Percentiles rank a stretch among this genome's conserved stretches.
Evolutionary conservation across 1,284 basidiomycete genomes (phyloP).

Genomic region (Spongispora temasekensis): DNA sequence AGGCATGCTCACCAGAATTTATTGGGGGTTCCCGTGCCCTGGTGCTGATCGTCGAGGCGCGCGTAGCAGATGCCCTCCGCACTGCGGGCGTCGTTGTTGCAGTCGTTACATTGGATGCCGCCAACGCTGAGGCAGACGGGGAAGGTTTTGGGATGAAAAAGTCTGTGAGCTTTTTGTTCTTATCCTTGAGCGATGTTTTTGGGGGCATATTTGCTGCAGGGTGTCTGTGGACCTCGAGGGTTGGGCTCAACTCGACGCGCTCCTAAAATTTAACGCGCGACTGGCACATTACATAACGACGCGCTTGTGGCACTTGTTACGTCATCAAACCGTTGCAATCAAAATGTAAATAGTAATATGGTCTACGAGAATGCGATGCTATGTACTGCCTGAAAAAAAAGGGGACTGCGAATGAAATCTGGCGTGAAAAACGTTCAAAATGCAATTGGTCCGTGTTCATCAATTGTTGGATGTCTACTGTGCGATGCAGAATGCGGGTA

Average conservation of each 20-base stretch:
- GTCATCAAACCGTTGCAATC: conserved; percentile 1
- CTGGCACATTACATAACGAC: not conserved
- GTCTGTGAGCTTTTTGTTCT: conserved; percentile 30
- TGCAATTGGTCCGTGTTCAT: conserved; percentile 28
- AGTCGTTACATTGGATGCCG: not conserved
- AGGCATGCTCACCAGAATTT: conserved; percentile 12
- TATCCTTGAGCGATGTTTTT: conserved; percentile 11
- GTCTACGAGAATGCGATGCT: conserved; percentile 10
- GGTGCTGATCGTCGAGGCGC: conserved; percentile 4
- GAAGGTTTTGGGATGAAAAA: conserved; percentile 26
- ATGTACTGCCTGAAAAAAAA: conserved; percentile 4
- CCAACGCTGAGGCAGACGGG: not conserved
- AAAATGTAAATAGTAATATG: conserved; percentile 2
- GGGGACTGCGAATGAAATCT: not conserved
- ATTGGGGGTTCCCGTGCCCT: not conserved
- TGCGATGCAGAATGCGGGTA: conserved; percentile 26
- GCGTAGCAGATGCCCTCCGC: conserved; percentile 16
- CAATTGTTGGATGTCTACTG: conserved; percentile 38
- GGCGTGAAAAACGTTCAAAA: conserved; percentile 14
- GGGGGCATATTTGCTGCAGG: conserved; percentile 18
- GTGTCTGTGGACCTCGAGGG: conserved; percentile 3
- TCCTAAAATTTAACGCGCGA: not conserved
- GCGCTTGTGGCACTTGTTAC: conserved; percentile 9
- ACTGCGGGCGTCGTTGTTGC: conserved; percentile 2
- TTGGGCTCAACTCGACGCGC: conserved; percentile 5